phyloP scores from a whole-genome alignment of 2,329 filamentous ascomycete species.

The Stachybotrys elegans region DNA sequence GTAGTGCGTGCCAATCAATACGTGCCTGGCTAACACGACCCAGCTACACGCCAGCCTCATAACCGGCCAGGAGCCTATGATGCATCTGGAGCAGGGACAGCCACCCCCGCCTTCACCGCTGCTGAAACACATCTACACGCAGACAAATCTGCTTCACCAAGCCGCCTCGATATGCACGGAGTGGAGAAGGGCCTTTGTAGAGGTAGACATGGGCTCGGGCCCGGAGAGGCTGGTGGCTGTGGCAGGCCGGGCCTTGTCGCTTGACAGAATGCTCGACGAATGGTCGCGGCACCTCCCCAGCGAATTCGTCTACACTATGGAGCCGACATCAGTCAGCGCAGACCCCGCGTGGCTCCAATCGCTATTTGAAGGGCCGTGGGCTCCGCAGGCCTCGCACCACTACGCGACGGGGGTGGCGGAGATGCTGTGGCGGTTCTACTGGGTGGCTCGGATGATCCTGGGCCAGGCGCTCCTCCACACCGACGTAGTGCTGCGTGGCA shows the following conservation, averaged over 20 bases:
- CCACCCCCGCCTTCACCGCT: neutral
- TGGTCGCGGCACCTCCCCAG: neutral
- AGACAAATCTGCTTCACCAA: neutral
- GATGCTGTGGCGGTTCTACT: constrained; percentile 7
- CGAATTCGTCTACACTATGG: neutral
- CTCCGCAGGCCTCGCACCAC: neutral
- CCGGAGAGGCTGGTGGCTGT: too few species aligned
- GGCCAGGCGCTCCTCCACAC: constrained; percentile 3
- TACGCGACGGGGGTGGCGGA: neutral
- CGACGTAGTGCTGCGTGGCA: neutral
- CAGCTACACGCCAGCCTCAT: neutral
- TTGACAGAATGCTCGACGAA: neutral
- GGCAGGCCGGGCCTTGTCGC: neutral
- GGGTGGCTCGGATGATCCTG: constrained; percentile 4
- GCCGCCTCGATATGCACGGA: neutral
- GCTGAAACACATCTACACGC: neutral
- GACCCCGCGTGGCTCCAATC: neutral
- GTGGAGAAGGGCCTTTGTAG: neutral
- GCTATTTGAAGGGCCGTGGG: neutral
- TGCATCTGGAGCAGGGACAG: neutral
- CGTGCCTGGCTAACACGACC: too few species aligned
- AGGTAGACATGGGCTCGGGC: neutral
- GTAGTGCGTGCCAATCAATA: neutral
- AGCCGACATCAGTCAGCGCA: neutral
- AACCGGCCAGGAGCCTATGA: neutral